Conservation (phyloP, 345 rosid species). For the Chamaenerion angustifolium region DNA sequence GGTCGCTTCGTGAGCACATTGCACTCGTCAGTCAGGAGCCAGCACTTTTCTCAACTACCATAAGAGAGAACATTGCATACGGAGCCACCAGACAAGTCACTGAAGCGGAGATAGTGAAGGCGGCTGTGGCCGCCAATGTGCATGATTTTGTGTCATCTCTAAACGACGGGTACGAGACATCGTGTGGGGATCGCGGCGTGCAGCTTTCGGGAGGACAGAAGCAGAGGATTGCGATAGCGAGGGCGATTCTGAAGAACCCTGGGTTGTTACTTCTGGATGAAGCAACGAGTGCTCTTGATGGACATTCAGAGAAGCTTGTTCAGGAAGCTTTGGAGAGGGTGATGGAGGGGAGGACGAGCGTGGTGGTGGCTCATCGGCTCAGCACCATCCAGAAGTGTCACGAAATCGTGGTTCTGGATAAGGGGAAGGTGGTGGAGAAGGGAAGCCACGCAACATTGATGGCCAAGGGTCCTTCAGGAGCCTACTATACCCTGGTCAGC, state of each 20-base stretch:
- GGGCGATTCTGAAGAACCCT: conserved; percentile 47
- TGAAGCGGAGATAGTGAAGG: conserved; percentile 38
- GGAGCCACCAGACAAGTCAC: conserved; percentile 23
- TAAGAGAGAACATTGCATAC: conserved; percentile 46
- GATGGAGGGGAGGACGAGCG: conserved; percentile 59
- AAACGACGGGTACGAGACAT: conserved; percentile 42
- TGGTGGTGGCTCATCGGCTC: conserved; percentile 60
- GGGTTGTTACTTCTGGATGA: conserved; percentile 42
- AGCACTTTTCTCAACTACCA: conserved; percentile 40
- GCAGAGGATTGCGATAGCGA: conserved; percentile 54
- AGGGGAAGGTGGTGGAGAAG: conserved; percentile 45
- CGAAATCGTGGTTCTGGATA: conserved; percentile 35
- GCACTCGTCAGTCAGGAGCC: conserved; percentile 82
- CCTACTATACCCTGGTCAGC: conserved; percentile 45
- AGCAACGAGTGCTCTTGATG: conserved; percentile 64
- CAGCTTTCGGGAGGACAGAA: conserved; percentile 66
- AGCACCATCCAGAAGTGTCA: conserved; percentile 56
- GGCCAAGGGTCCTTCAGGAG: conserved; percentile 35
- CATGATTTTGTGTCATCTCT: conserved; percentile 49
- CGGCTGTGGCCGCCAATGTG: conserved; percentile 49
- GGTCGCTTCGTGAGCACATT: conserved; percentile 45
- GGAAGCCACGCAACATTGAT: conserved; percentile 49
- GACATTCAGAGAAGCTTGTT: conserved; percentile 48
- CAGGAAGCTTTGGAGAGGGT: conserved; percentile 51
- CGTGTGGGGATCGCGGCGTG: conserved; percentile 50